Conservation (phyloP, 1,139 yeast species). For the Pichia sp. region DNA sequence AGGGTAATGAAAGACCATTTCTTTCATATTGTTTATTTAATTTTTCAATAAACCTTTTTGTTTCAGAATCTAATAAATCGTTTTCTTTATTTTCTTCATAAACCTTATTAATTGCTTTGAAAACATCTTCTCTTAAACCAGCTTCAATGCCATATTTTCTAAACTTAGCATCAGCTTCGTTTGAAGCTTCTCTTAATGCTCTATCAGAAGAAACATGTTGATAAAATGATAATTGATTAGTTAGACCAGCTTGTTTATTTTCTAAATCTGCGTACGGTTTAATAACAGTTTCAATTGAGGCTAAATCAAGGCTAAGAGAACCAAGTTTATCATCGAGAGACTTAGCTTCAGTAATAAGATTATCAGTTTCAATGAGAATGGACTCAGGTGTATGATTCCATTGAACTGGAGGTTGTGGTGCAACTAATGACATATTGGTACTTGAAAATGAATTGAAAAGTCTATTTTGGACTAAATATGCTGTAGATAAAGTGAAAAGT, state of each 20-base stretch:
- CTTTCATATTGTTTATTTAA: constrained; percentile 50
- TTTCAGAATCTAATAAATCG: constrained; percentile 43
- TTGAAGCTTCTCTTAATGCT: constrained; percentile 63
- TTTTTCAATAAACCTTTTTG: constrained; percentile 51
- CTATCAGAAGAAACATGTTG: constrained; percentile 63
- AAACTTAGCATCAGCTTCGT: constrained; percentile 51
- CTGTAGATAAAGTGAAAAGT: constrained; percentile 12
- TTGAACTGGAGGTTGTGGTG: constrained; percentile 43
- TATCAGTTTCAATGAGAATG: constrained; percentile 38
- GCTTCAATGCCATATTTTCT: constrained; percentile 57
- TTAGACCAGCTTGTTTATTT: constrained; percentile 39
- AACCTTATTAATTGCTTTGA: constrained; percentile 48
- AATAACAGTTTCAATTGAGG: constrained; percentile 53
- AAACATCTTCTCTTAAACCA: constrained; percentile 62
- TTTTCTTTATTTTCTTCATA: constrained; percentile 31
- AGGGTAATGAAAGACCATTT: constrained; percentile 59
- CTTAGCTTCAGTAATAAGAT: constrained; percentile 40
- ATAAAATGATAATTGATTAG: constrained; percentile 53
- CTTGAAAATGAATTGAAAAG: not conserved
- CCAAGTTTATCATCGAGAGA: constrained; percentile 52
- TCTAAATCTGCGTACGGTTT: constrained; percentile 45
- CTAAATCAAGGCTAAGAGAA: constrained; percentile 32
- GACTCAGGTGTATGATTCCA: constrained; percentile 59
- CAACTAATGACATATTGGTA: constrained; percentile 23
- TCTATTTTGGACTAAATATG: constrained; percentile 12